Conservation (phyloP, 2,329 filamentous ascomycete genomes). For the Arthrobotrys iridis region DNA sequence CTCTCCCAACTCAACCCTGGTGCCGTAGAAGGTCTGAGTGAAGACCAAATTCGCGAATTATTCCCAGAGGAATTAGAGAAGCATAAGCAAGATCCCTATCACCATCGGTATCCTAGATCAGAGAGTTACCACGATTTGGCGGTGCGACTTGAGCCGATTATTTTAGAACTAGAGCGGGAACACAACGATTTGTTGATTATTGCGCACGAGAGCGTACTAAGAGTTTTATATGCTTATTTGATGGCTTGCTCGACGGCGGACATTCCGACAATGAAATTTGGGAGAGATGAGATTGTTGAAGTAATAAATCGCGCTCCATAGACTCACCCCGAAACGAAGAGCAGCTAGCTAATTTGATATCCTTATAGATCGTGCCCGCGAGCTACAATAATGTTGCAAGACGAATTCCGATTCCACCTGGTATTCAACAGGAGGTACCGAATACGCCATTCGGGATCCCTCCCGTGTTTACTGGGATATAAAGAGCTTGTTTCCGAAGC, state of each 20-base stretch:
- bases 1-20: conserved; percentile 98
- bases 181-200: conserved; percentile 98
- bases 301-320: conserved; percentile 61
- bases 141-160: conserved; percentile 97
- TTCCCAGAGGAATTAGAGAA: conserved; percentile 93
- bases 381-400: conserved; percentile 97
- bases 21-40: conserved; percentile 92
- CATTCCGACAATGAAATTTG: conserved; percentile 92
- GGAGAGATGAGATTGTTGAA: conserved; percentile 96
- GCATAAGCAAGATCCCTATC: conserved; percentile 93
- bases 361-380: conserved; percentile 80
- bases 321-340: no score
- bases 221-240: conserved; percentile 94
- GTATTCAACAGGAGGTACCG: conserved; percentile 64
- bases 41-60: conserved; percentile 78
- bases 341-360: not conserved
- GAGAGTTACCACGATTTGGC: conserved; percentile 98
- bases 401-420: conserved; percentile 81
- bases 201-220: conserved; percentile 95
- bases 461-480: conserved; percentile 34
- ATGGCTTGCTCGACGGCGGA: conserved; percentile 98
- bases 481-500: not conserved
- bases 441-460: conserved; percentile 43
- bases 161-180: conserved; percentile 94
- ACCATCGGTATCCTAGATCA: conserved; percentile 82